Evolutionary conservation across 1,139 yeast genomes (phyloP), one percentile per base, ranked within the genome.

Genomic region (Suhomyces atakaporum): DNA sequence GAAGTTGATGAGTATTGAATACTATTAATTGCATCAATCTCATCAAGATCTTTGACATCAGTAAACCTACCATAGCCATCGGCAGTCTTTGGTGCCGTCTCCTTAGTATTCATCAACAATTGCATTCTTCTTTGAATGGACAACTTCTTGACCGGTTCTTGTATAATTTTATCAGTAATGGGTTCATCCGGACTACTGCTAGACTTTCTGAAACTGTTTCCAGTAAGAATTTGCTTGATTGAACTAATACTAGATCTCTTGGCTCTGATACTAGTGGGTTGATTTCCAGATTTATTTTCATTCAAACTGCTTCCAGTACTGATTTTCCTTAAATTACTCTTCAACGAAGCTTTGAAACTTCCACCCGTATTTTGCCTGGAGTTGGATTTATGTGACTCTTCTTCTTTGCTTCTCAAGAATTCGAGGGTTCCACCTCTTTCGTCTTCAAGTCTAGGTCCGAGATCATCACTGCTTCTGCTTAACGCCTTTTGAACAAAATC

Each of bases 51-150:
- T 16, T 54, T 55, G n/a, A 47, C 50, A 36, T 77, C 84, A 1
- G 89, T 82, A 53, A 73, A 84, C 49, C 77, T 76, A 3, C 95
- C 95, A 53, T 86, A 86, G 0, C 95, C 95, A 11, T 65, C 61
- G 0, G 95, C 95, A 0, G 89, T 80, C 49, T 75, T 79, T 14
- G 67, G 55, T 0, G 74, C 63, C 9, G 75, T 68, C 2, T 75
- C 71, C 23, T 71, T 72, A 3, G 34, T 22, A 14, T 62, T 71
- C 44, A 85, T 63, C 26, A 84, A 66, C 46, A 73, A 71, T 39
- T 81, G 83, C 53, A 84, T 83, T 44, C 94, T 68, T 49, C 77
- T 72, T 56, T 84, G 94, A 37, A 86, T 79, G 0, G 83, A 75
- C 7, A 63, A 47, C 60, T 69, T 63, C 34, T 59, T 50, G 11